These are phyloP conservation scores for Coniosporium uncinatum DNA, from an alignment of 2,329 filamentous ascomycete species.

Conservation along the genomic window DNA sequence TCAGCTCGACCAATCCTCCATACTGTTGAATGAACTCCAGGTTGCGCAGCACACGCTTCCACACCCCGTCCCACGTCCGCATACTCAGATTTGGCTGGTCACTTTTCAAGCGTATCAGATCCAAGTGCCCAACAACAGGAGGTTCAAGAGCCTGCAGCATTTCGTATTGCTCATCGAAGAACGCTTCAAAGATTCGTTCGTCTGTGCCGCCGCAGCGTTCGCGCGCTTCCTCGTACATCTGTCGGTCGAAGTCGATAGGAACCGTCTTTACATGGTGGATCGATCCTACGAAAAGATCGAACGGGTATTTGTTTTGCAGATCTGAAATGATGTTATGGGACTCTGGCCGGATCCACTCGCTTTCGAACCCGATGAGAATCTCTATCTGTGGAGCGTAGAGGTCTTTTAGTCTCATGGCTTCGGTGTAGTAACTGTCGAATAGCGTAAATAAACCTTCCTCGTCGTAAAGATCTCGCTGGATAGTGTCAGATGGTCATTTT, in stretches of 20 bases:
- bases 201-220: constrained; percentile 54
- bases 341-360: constrained; percentile 80
- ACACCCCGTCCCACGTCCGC: constrained; percentile 55
- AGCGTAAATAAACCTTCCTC: constrained; percentile 19
- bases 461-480: not conserved
- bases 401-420: constrained; percentile 67
- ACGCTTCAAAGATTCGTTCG: constrained; percentile 70
- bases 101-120: constrained; percentile 80
- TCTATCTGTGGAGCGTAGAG: constrained; percentile 68
- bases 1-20: constrained; percentile 83
- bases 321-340: constrained; percentile 53
- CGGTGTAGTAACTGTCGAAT: constrained; percentile 67
- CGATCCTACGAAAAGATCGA: constrained; percentile 92
- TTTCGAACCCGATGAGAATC: constrained; percentile 86
- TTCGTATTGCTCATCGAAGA: constrained; percentile 81
- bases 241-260: constrained; percentile 82
- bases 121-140: constrained; percentile 86
- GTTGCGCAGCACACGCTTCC: constrained; percentile 71
- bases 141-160: constrained; percentile 74
- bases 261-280: constrained; percentile 84
- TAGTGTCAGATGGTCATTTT: no score
- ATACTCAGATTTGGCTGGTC: constrained; percentile 60
- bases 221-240: constrained; percentile 61
- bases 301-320: constrained; percentile 44
- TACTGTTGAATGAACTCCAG: constrained; percentile 64